Conservation (phyloP, 306 rosid species). For the Cucumis hystrix region DNA sequence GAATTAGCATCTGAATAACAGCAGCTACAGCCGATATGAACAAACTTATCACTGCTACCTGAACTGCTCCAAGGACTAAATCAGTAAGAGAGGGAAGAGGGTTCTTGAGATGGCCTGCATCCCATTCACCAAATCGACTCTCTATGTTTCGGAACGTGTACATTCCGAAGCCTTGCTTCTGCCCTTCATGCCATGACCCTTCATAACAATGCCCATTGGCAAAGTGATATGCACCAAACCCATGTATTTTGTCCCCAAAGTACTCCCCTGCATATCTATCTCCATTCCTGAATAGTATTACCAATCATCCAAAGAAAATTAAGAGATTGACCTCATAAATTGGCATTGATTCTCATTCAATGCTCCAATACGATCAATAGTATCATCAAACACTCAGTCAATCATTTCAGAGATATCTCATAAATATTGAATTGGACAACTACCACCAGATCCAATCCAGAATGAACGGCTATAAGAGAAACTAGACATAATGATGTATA, state of each 20-base stretch:
- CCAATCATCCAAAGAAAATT: slow-evolving; percentile 2
- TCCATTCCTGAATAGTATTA: slow-evolving; percentile 56
- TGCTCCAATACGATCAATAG: neutral
- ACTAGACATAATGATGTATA: neutral
- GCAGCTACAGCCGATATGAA: neutral
- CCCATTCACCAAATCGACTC: slow-evolving; percentile 87
- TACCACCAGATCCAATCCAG: neutral
- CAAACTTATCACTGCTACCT: slow-evolving; percentile 26
- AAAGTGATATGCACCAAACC: slow-evolving; percentile 92
- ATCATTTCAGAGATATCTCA: neutral
- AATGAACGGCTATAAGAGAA: neutral
- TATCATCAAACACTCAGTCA: neutral
- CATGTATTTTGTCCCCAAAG: slow-evolving; percentile 95
- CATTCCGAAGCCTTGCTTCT: slow-evolving; percentile 72
- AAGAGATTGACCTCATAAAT: neutral
- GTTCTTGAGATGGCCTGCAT: slow-evolving; percentile 65
- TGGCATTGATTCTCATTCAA: no score
- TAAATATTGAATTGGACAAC: neutral
- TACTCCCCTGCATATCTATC: slow-evolving; percentile 98
- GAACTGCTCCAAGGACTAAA: slow-evolving; percentile 52
- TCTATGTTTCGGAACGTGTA: slow-evolving; percentile 62
- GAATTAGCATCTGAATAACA: neutral
- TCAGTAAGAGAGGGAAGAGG: slow-evolving; percentile 44
- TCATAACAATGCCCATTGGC: slow-evolving; percentile 91
- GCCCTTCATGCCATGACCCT: slow-evolving; percentile 97